Evolutionary conservation across 352 stramenopile genomes (phyloP).

Genomic region (Globisporangium heterothallicum): DNA sequence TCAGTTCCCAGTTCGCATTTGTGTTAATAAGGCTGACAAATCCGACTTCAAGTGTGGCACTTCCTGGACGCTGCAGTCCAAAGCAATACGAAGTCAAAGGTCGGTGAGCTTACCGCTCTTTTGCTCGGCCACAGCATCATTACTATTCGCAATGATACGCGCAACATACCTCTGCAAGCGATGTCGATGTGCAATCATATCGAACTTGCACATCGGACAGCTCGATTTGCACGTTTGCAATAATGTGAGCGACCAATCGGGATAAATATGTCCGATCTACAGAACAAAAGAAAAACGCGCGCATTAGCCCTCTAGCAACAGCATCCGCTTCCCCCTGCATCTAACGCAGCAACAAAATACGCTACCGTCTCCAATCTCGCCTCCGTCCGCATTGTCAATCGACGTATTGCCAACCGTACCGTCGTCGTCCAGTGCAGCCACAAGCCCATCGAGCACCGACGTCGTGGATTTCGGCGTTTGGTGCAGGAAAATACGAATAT

Average conservation of each 20-base stretch:
- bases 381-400: constrained; percentile 19
- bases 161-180: constrained; percentile 44
- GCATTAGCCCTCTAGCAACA: neutral
- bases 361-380: constrained; percentile 33
- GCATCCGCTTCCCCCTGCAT: neutral
- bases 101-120: no score
- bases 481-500: constrained; percentile 68
- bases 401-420: constrained; percentile 10
- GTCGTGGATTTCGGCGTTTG: constrained; percentile 30
- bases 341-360: neutral
- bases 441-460: constrained; percentile 9
- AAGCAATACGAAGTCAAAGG: no score
- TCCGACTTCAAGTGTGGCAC: constrained; percentile 59
- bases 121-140: no score
- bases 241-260: constrained; percentile 75
- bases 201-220: constrained; percentile 74
- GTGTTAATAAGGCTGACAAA: constrained; percentile 70
- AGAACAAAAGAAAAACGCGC: neutral
- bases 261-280: constrained; percentile 80
- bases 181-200: constrained; percentile 72
- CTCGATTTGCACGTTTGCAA: constrained; percentile 85
- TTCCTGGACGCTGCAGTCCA: constrained; percentile 42
- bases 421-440: constrained; percentile 19
- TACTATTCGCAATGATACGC: no score
- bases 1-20: constrained; percentile 67